These are phyloP conservation scores for Serendipita vermifera DNA, from an alignment of 768 basidiomycete genomes.

Conservation along the genomic window DNA sequence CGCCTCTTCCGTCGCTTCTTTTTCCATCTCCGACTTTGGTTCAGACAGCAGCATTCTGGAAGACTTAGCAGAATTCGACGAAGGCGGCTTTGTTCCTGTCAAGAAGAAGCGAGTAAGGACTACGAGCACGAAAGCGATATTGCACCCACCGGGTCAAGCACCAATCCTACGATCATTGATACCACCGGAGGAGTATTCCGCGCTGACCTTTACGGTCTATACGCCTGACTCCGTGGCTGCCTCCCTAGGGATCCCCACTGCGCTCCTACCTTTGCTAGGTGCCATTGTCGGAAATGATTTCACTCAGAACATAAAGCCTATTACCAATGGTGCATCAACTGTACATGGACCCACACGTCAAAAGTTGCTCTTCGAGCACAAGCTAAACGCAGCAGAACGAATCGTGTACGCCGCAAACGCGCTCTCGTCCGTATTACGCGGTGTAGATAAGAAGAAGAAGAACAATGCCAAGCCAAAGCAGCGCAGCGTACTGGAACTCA, in stretches of 20 bases:
- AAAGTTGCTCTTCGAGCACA: conserved; percentile 53
- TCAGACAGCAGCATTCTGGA: not conserved
- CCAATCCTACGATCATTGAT: not conserved
- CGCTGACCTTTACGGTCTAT: conserved; percentile 44
- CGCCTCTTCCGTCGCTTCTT: not conserved
- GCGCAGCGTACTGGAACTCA: conserved; percentile 13
- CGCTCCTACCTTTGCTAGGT: conserved; percentile 63
- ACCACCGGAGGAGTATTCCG: conserved; percentile 23
- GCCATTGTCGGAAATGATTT: conserved; percentile 76
- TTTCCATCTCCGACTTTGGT: not conserved
- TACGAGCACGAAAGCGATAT: conserved; percentile 22
- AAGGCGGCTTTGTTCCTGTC: conserved; percentile 49
- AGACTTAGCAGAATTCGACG: conserved; percentile 26
- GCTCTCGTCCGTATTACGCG: conserved; percentile 36
- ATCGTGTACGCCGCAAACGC: conserved; percentile 51
- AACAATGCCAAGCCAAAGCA: not conserved
- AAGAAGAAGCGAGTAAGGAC: conserved; percentile 40
- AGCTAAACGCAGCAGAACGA: conserved; percentile 44
- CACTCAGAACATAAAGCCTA: conserved; percentile 30
- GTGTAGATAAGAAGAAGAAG: not conserved
- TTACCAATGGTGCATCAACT: not conserved
- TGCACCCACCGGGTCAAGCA: not conserved
- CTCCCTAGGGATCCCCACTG: conserved; percentile 52
- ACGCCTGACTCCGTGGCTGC: conserved; percentile 47
- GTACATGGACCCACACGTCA: conserved; percentile 15